phyloP scores from a whole-genome alignment of 1,284 basidiomycete species.

The Hortiboletus rubellus region DNA sequence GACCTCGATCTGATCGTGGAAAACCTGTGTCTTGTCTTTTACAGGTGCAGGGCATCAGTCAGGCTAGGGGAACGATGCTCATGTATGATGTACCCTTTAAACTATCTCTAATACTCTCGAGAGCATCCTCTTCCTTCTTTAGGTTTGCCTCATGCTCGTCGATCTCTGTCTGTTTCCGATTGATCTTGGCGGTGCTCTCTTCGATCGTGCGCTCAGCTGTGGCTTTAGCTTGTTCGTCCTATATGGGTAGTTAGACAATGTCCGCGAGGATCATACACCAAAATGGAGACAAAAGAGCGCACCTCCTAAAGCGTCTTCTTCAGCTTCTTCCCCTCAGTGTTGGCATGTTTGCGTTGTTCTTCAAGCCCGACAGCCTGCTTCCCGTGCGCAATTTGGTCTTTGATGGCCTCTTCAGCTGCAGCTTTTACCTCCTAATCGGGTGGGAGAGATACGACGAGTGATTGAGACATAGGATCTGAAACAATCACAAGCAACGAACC shows the following conservation, averaged over 20 bases:
- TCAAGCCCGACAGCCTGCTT: constrained; percentile 85
- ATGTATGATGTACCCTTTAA: constrained; percentile 68
- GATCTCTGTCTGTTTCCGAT: constrained; percentile 69
- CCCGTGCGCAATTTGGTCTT: constrained; percentile 80
- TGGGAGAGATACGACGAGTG: background rate
- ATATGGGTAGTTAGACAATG: background rate
- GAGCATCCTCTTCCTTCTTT: constrained; percentile 76
- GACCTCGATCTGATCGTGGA: constrained; percentile 89
- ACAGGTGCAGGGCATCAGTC: background rate
- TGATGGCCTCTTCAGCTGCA: constrained; percentile 68
- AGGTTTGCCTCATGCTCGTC: constrained; percentile 76
- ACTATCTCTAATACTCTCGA: constrained; percentile 87
- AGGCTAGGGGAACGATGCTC: background rate
- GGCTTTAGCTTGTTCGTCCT: constrained; percentile 72
- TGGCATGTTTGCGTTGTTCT: constrained; percentile 88
- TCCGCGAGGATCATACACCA: background rate
- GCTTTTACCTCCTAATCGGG: constrained; percentile 70
- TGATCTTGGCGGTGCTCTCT: constrained; percentile 73
- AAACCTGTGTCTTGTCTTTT: constrained; percentile 91
- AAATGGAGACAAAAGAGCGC: constrained; percentile 20
- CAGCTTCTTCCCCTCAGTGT: constrained; percentile 85
- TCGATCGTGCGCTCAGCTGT: constrained; percentile 71
- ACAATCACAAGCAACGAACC: constrained; percentile 39
- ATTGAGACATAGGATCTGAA: background rate
- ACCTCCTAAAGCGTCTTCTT: constrained; percentile 86